Base-by-base conservation (phyloP, 2,329 filamentous ascomycete genomes). In the Nemania abortiva region DNA sequence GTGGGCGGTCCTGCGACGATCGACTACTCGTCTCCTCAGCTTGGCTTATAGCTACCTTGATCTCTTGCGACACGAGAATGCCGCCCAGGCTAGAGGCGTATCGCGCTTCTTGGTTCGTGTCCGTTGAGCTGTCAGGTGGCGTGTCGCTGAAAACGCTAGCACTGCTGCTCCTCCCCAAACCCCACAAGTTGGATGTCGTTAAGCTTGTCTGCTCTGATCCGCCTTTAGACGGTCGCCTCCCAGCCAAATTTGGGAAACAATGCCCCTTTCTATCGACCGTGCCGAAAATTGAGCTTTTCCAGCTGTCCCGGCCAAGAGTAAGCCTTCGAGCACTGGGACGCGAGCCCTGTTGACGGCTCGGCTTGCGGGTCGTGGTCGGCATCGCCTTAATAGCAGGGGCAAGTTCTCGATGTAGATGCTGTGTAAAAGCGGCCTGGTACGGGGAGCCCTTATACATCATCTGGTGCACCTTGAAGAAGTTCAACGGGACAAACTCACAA, bases 401-500 rank as follows among this genome's bases (percentile, higher is more conserved):
- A 66, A 92, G 85, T 70, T 92, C 90, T 69, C 87, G 85, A 74
- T 90, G 87, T 2, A 91, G 84, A 37, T 85, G 84, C 65, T 87
- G 85, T 1, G 86, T 84, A 73, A 93, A 92, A 2, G 84, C 85
- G 4, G 87, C 83, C 53, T 89, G 85, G 71, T 89, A 86, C 0
- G 83, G 80, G 37, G 85, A 83, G 68, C 84, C 84, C 31, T 84
- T 82, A 73, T 89, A 86, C 0, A 88, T 84, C 70, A 90, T 86
- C 77, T 93, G 91, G 66, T 90, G 89, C 7, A 87, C 82, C 72
- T 88, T 89, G 81, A 92, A 92, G 72, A 92, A 89, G 53, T 81
- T 86, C 34, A 92, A 80, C 0, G 91, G 89, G 1, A 87, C 83
- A 71, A 91, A 91, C 64, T 85, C 83, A 74, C 88, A 86, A 31